A percentile compares a stretch with the other conserved stretches of the same genome.
Evolutionary conservation across 148 eudicot genomes (phyloP).

Genomic region (Vaccinium macrocarpon): DNA sequence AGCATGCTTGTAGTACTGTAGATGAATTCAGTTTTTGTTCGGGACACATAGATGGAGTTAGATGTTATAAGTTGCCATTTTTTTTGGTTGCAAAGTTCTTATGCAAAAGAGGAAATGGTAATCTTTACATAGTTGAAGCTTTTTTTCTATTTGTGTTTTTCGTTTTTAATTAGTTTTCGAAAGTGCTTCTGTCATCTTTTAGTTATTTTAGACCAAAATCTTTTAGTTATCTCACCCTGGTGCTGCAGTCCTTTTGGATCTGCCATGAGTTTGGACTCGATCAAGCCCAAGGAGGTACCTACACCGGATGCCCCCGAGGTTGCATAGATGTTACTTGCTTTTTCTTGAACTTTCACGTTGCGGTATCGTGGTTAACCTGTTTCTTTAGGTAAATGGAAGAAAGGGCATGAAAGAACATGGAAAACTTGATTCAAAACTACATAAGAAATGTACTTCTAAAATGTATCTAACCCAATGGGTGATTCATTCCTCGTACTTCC

Average conservation of each 20-base stretch:
- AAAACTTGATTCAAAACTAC: background rate
- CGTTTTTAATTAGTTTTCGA: background rate
- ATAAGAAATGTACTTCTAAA: background rate
- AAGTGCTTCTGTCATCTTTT: background rate
- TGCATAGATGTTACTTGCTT: background rate
- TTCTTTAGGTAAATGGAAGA: background rate
- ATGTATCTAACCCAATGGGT: slow-evolving; percentile 20
- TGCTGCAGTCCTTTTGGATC: background rate
- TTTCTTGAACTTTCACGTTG: background rate
- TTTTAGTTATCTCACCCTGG: background rate
- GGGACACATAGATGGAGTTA: background rate
- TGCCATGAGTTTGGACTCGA: background rate
- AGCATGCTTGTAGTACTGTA: background rate
- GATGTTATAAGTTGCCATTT: background rate
- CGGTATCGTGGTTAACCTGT: background rate
- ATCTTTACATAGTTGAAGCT: background rate
- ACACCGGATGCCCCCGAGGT: background rate
- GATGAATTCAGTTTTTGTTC: background rate
- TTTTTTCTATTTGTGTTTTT: too few relatives aligned
- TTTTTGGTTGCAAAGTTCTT: background rate
- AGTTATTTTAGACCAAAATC: background rate
- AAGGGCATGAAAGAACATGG: background rate
- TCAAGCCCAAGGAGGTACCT: background rate
- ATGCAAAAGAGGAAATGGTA: background rate
- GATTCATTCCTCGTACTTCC: slow-evolving; percentile 28